Evolutionary conservation across 106 monocot species (phyloP).

Genomic region (Acorus gramineus): DNA sequence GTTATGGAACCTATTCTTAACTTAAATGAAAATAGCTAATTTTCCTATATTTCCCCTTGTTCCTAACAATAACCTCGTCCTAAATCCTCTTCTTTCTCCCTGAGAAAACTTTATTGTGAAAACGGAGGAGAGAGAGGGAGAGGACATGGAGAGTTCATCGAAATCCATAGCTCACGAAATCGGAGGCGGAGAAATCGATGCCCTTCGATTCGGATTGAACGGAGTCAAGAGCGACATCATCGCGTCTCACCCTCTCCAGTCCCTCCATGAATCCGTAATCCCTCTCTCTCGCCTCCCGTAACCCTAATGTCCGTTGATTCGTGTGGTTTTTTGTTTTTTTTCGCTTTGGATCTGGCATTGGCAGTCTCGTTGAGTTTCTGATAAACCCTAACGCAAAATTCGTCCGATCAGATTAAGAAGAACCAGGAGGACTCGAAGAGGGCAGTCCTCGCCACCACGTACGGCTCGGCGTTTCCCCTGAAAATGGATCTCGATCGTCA

Average conservation of each 20-base stretch:
- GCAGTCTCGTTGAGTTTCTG: too few species aligned
- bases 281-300: not conserved
- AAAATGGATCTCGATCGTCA: conserved; percentile 89
- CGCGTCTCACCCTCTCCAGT: conserved; percentile 62
- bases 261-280: conserved; percentile 41
- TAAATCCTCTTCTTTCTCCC: too few species aligned
- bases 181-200: conserved; percentile 33
- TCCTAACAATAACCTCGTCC: too few species aligned
- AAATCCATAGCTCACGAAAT: conserved; percentile 50
- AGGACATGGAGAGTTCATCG: not conserved
- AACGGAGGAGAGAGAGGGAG: too few species aligned
- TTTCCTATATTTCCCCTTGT: too few species aligned
- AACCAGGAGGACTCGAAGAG: conserved; percentile 69
- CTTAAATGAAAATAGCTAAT: too few species aligned
- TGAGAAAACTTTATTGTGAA: too few species aligned
- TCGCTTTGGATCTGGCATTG: not conserved
- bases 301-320: not conserved
- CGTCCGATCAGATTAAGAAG: conserved; percentile 21
- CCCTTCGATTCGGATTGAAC: conserved; percentile 63
- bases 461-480: conserved; percentile 67
- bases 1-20: too few species aligned
- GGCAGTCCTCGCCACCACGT: conserved; percentile 45
- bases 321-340: conserved; percentile 2
- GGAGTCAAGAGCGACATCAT: conserved; percentile 78
- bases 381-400: too few species aligned